Base-by-base conservation (phyloP, 1,284 basidiomycete species). In the Golubevia sp. region DNA sequence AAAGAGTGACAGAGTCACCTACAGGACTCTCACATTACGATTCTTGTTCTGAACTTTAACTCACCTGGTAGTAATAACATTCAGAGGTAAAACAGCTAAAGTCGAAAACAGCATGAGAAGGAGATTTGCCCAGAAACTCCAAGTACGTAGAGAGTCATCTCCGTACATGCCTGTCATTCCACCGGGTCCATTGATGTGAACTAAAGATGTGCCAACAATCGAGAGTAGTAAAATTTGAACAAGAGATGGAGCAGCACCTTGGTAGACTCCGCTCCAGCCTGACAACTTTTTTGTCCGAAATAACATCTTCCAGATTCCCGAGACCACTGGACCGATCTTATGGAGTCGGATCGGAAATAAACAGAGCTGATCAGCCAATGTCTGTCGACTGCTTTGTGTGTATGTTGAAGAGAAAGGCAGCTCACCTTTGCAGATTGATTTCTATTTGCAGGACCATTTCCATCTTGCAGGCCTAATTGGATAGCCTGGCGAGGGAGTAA, bases 231-330 rank as follows among this genome's bases (percentile, higher is more conserved):
- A 34, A 34, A 11, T 5, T 5, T 34, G 30, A 34, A 34, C 5
- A 3, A 34, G 11, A 5, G 30, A 3, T 5, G 11, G 30, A 3
- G 30, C 11, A 5, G 30, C 4, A 13, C 79, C 74, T 59, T 74
- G 74, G 66, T 75, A 82, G 49, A 82, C 65, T 20, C 79, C 79
- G 0, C 64, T 55, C 78, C 77, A 79, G 20, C 79, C 79, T 58
- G 80, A 78, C 25, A 82, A 56, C 0, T 70, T 64, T 38, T 71
- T 74, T 5, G 73, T 78, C 13, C 79, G 61, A 25, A 63, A 20
- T 49, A 77, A 63, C 79, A 82, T 82, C 13, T 67, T 21, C 24
- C 73, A 65, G 3, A 82, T 66, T 52, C 78, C 78, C 2, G 64
- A 61, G 44, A 81, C 74, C 26, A 76, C 73, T 20, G 79, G 79